phyloP scores from a whole-genome alignment of 768 basidiomycete species.

The Rhizopogon rudus region DNA sequence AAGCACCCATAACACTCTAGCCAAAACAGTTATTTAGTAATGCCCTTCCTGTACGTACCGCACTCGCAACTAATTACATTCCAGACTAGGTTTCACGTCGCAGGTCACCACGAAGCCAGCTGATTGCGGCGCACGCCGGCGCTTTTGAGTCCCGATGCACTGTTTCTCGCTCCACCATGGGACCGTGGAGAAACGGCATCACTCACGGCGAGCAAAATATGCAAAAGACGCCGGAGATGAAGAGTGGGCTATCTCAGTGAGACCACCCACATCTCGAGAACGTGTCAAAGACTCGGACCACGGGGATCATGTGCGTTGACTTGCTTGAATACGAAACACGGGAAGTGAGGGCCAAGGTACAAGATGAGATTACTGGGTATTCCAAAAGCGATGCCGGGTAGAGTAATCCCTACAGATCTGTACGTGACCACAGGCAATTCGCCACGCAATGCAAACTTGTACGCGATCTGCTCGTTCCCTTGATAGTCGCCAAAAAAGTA shows the following conservation, averaged over 20 bases:
- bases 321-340: slow-evolving; percentile 22
- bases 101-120: slow-evolving; percentile 43
- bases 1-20: slow-evolving; percentile 9
- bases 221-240: slow-evolving; percentile 51
- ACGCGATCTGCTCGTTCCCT: slow-evolving; percentile 37
- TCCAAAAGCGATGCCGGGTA: slow-evolving; percentile 27
- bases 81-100: slow-evolving; percentile 16
- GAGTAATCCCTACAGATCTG: slow-evolving; percentile 21
- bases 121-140: slow-evolving; percentile 44
- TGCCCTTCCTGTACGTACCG: slow-evolving; percentile 33
- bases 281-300: slow-evolving; percentile 41
- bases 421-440: slow-evolving; percentile 19
- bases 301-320: slow-evolving; percentile 36
- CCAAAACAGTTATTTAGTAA: slow-evolving; percentile 1
- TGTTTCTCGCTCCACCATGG: slow-evolving; percentile 12
- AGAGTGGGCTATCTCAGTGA: slow-evolving; percentile 11
- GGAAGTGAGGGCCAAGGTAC: slow-evolving; percentile 7
- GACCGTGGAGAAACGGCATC: slow-evolving; percentile 22
- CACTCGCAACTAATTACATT: slow-evolving; percentile 19
- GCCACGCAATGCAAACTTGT: slow-evolving; percentile 23
- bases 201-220: slow-evolving; percentile 50
- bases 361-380: slow-evolving; percentile 7
- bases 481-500: slow-evolving; percentile 15
- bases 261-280: slow-evolving; percentile 19
- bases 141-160: slow-evolving; percentile 42